Base-by-base conservation (phyloP, 192 early-diverging fungal genomes). In the Diversispora epigaea region DNA sequence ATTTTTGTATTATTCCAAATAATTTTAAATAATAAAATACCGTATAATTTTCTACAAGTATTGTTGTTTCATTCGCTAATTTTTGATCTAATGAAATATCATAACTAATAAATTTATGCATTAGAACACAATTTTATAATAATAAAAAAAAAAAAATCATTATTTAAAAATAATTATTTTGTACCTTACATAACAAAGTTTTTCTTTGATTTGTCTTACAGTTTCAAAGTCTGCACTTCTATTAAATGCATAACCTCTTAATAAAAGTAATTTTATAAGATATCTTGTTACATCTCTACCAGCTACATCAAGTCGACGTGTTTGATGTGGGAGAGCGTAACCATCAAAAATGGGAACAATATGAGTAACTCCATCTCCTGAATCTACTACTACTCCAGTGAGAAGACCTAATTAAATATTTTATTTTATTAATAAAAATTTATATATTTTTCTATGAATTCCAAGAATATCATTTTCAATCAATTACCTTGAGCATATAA, bases 341-440 rank as follows among this genome's bases (percentile, higher is more conserved):
- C 97, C 95, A 73, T 98, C 90, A 80, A 94, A 97, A n/a, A 99
- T 96, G 44, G 97, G 97, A 21, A 99, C 97, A 84, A 98, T 97
- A 77, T 99, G 97, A 10, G 97, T 97, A 39, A 99, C 97, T 81
- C 97, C 96, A 82, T 99, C 97, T 21, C 97, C 97, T 63, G 96
- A 97, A 83, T 99, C 97, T 14, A 99, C 92, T 5, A 99, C 97
- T 54, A 98, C 95, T 80, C 97, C 97, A 17, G 97, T 97, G 71
- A 92, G 84, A 72, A 97, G 81, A 70, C 92, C 92, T 93, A 32
- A 32, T 32, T 2, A 32, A 32, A 32, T 32, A 32, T 32, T 32
- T 32, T 32, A 32, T 32, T 32, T 32, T 32, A 32, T 32, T 32
- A 32, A 32, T 32, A 32, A 32, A 32, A 1, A 32, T 32, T 32